Base-by-base conservation (phyloP, 2,329 filamentous ascomycete genomes). In the Hypoxylon sp. region DNA sequence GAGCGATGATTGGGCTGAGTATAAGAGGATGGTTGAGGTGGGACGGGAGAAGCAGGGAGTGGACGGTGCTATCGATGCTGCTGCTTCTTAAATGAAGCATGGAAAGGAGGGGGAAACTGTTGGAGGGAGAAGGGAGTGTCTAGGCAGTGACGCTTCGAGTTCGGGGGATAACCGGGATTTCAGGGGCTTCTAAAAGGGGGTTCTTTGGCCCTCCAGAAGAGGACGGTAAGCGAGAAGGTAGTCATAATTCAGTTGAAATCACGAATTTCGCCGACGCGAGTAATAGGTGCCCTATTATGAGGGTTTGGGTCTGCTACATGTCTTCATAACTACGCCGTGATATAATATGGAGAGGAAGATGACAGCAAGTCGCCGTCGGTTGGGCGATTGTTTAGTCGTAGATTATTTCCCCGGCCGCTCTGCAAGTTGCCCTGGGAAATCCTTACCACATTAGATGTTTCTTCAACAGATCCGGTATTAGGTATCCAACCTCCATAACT, bases 1-100 rank as follows among this genome's bases (percentile, higher is more conserved):
- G 37, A 74, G 69, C 33, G 77, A 78, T 55, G 77, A 77, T 46
- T 78, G 77, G 78, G 58, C 66, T 4, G 73, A 63, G 54, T 78
- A 76, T 33, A 78, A 78, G 68, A 73, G 73, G 63, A 61, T 54
- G 54, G 71, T 74, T n/a, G 57, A 73, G 54, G 53, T 24, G 33
- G 67, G 75, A 66, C 63, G 55, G 52, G 54, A 44, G 57, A 53
- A 29, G 19, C 55, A 58, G 47, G 53, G 50, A 14, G 9, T 17
- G 42, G 22, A 39, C 19, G 31, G 0, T 4, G 35, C 22, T 8
- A 6, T n/a, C 19, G n/a, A 14, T 42, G 39, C 2, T 8, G n/a
- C 6, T 9, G n/a, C n/a, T 19, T 29, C 46, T 14, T 48, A 48
- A 22, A 26, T 3, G 37, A 14, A 1, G 11, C 17, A 39, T 17